phyloP scores from a whole-genome alignment of 257 asterid genomes.

The Nicotiana attenuata region DNA sequence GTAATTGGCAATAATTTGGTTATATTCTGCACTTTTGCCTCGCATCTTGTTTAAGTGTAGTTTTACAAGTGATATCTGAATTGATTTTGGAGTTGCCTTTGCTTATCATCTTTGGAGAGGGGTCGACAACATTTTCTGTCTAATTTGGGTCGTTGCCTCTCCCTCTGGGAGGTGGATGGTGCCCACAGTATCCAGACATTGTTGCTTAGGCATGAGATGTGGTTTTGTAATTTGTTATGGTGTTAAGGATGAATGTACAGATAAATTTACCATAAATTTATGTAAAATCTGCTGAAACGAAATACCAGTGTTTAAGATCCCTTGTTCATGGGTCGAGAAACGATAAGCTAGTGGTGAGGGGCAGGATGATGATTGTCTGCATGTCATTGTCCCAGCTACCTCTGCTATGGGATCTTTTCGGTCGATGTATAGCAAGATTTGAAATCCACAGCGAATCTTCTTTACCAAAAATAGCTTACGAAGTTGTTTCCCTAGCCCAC shows the following conservation, averaged over 20 bases:
- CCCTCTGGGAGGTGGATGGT: neutral
- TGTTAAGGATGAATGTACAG: neutral
- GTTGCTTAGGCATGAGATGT: neutral
- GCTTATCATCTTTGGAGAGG: neutral
- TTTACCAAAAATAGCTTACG: neutral
- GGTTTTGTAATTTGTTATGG: neutral
- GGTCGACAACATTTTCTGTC: neutral
- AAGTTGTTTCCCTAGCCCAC: neutral
- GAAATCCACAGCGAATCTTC: neutral
- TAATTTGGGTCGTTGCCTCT: neutral
- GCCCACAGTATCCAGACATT: neutral
- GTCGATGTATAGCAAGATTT: neutral
- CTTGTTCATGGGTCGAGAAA: neutral
- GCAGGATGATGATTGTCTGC: neutral
- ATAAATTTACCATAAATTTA: neutral
- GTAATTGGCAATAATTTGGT: neutral
- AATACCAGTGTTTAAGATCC: neutral
- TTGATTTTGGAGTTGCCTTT: neutral
- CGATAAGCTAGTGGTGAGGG: neutral
- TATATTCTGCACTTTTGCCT: neutral
- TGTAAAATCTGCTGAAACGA: neutral
- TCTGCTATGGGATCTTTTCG: neutral
- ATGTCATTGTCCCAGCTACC: neutral
- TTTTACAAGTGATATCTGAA: neutral
- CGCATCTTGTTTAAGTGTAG: neutral